phyloP scores from a whole-genome alignment of 345 rosid species.

The Euclidium syriacum region DNA sequence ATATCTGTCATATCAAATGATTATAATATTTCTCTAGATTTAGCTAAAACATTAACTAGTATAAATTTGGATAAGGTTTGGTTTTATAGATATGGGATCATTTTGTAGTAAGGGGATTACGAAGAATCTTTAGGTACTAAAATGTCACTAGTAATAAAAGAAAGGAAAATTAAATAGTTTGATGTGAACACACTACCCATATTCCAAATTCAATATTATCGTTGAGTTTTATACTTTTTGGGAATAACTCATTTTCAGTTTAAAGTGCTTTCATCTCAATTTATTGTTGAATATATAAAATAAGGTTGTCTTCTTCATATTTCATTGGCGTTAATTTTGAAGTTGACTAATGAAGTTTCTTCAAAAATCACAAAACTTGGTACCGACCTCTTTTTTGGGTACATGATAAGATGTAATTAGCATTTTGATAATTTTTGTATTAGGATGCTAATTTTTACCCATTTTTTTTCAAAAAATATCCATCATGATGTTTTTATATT shows the following conservation, averaged over 20 bases:
- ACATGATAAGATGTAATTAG: too few relatives aligned
- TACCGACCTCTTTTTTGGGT: too few relatives aligned
- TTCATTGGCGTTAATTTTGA: too few relatives aligned
- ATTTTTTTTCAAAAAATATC: too few relatives aligned
- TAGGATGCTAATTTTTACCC: too few relatives aligned
- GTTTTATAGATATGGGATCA: neutral
- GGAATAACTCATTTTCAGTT: neutral
- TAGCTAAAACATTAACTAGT: neutral
- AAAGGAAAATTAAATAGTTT: neutral
- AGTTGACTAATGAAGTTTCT: too few relatives aligned
- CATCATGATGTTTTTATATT: too few relatives aligned
- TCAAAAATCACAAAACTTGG: too few relatives aligned
- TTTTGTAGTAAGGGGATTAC: constrained; percentile 3
- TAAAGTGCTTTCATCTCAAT: neutral
- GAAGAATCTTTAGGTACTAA: constrained; percentile 1
- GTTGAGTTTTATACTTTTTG: neutral
- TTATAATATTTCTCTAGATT: neutral
- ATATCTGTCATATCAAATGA: too few relatives aligned
- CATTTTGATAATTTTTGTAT: too few relatives aligned
- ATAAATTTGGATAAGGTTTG: neutral
- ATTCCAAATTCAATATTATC: neutral
- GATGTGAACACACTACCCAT: constrained; percentile 21
- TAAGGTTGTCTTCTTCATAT: too few relatives aligned
- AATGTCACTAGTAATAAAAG: constrained; percentile 3
- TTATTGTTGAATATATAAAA: neutral